Base-by-base conservation (phyloP, 148 eudicot genomes). In the Chenopodium quinoa region DNA sequence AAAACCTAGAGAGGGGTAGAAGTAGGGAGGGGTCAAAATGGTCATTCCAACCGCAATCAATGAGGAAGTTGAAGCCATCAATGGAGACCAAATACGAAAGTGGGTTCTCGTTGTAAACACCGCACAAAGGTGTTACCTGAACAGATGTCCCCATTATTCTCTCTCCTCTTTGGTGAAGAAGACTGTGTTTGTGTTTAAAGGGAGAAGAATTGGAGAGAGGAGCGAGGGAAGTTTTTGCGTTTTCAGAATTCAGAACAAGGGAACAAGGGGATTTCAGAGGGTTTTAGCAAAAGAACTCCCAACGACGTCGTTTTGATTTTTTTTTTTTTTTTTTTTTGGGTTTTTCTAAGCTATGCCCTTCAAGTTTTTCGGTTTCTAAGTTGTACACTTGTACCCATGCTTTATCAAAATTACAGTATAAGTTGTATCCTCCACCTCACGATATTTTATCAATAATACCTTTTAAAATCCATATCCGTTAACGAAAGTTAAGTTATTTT, bases 11-110 rank as follows among this genome's bases (percentile, higher is more conserved):
- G 73, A 95, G 97, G 16, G 99, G 95, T 31, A 88, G 84, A n/a
- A 93, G 99, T 80, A 95, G 88, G 29, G 90, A 79, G 73, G 91
- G 86, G 75, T 95, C 93, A 75, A 95, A 95, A 56, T 92, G 94
- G 90, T 95, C 97, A 81, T 90, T 93, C 99, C 99, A 95, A 40
- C 99, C 99, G 78, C 99, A 95, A 75, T 95, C 98, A 76, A 95
- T 58, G 62, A 95, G 93, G 81, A 95, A 84, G 80, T 93, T 95
- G 92, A 93, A 95, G 82, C 93, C 94, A 76, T 95, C 98, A 66
- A 95, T 84, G 75, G 97, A 90, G 78, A 95, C 96, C 3, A 95
- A 85, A 82, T 95, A 95, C 1, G 96, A 95, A 2, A 95, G 91
- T 7, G 98, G 98, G 66, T 95, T 91, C 76, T 95, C 99, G 82